Conservation (phyloP, 1,284 basidiomycete genomes). For the Cryptococcus hybrid region DNA sequence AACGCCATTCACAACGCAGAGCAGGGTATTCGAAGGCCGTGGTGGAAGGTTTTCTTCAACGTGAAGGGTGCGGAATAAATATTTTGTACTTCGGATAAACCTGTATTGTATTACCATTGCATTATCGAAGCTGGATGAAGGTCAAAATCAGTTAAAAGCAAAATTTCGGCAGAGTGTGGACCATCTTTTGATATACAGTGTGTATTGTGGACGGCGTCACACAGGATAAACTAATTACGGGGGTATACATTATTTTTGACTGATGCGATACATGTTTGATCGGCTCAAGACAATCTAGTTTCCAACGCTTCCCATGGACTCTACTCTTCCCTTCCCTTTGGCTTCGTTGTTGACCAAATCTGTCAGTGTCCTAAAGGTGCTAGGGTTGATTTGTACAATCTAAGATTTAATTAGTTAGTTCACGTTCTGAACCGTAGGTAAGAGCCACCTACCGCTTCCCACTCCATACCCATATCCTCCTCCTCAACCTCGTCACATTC, state of each 20-base stretch:
- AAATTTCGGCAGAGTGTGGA: no score
- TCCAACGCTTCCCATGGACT: slow-evolving; percentile 58
- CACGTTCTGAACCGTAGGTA: not conserved
- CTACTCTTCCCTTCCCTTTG: slow-evolving; percentile 81
- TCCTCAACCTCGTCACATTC: slow-evolving; percentile 80
- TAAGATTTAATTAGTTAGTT: slow-evolving; percentile 38
- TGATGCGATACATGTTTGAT: not conserved
- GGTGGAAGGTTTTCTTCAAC: slow-evolving; percentile 19
- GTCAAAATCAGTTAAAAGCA: no score
- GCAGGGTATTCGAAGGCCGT: slow-evolving; percentile 13
- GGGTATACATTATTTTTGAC: not conserved
- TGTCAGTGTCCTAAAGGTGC: slow-evolving; percentile 83
- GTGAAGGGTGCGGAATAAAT: slow-evolving; percentile 14
- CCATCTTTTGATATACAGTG: no score
- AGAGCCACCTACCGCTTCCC: slow-evolving; percentile 72
- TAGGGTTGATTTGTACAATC: slow-evolving; percentile 90
- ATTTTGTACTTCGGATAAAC: no score
- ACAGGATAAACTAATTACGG: no score
- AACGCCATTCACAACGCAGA: slow-evolving; percentile 16
- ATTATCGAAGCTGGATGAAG: no score
- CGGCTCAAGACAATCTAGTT: slow-evolving; percentile 8
- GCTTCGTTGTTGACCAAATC: slow-evolving; percentile 80
- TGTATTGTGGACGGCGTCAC: no score
- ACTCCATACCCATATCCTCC: slow-evolving; percentile 72
- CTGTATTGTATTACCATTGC: no score